Conservation (phyloP, 2,329 filamentous ascomycete species). For the Ploettnerulaceae sp. region DNA sequence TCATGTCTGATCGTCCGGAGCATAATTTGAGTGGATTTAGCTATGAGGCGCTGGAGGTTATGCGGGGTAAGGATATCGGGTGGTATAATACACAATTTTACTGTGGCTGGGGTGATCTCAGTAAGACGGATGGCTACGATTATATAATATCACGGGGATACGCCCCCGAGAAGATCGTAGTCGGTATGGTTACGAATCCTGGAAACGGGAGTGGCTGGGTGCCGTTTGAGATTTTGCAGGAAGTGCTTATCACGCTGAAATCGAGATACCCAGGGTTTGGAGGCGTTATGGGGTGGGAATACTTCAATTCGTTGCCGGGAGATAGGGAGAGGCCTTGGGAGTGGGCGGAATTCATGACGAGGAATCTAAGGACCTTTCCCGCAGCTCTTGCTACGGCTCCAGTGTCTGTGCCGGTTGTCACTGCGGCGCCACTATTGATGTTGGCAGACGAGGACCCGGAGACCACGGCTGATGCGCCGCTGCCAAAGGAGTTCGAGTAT, state of each 20-base stretch:
- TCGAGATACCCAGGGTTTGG: constrained; percentile 66
- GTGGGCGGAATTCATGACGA: constrained; percentile 65
- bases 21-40: constrained; percentile 77
- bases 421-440: constrained; percentile 10
- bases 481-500: constrained; percentile 28
- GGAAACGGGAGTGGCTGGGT: constrained; percentile 67
- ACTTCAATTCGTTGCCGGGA: constrained; percentile 75
- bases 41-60: constrained; percentile 68
- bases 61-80: constrained; percentile 59
- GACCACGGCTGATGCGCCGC: constrained; percentile 20
- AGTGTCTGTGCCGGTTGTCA: not conserved
- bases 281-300: constrained; percentile 94
- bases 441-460: constrained; percentile 22
- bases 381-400: not conserved
- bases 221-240: constrained; percentile 50
- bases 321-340: constrained; percentile 62
- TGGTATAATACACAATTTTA: constrained; percentile 96
- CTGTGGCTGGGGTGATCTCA: constrained; percentile 63
- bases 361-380: constrained; percentile 17
- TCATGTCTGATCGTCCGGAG: constrained; percentile 49
- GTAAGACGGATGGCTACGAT: constrained; percentile 44
- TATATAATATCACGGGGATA: constrained; percentile 60
- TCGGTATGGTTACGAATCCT: constrained; percentile 76
- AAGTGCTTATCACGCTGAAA: constrained; percentile 52
- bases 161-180: constrained; percentile 66